Base-by-base conservation (phyloP, 208 protist species). In the Entamoeba moshkovskii region DNA sequence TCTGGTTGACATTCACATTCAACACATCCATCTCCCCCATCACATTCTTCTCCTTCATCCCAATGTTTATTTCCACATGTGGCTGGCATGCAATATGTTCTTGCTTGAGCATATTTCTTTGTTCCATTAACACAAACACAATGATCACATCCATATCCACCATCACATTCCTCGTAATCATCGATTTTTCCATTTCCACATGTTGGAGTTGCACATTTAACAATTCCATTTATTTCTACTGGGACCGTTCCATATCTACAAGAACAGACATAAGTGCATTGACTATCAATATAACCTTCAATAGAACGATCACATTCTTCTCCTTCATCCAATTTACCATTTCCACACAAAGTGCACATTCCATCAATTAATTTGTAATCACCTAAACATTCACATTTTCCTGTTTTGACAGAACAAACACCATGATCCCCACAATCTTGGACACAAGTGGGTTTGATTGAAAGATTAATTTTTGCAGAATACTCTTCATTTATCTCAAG, bases 1-100 rank as follows among this genome's bases (percentile, higher is more conserved):
- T 73, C 22, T 73, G 6, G 16, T 38, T 73, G 59, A 73, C 59
- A 73, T 73, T 73, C 59, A 73, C 59, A 73, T 38, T 73, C 59
- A 42, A 73, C 4, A 73, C 59, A 73, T 38, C 59, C 59, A 73
- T 73, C 1, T 73, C 59, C 59, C 8, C 59, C 59, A 73, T 73
- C 59, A 73, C 59, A 73, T 73, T 73, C 59, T 73, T 73, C 59
- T 73, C 59, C 59, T 73, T 73, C n/a, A 73, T 73, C 59, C 59
- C 59, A 73, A 11, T 73, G 11, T 38, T 73, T 73, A 73, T 73
- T 73, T 42, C 59, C 59, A 73, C 59, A 73, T 42, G 59, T 73
- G 6, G 59, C 59, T 0, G n/a, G n/a, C 0, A 73, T 73, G 29
- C 59, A 73, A 11, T 29, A 8, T n/a, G 29, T 3, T 73, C 59